A percentile compares a stretch with the other conserved stretches of the same genome.
These are phyloP conservation scores for Peltaster fructicola DNA, from an alignment of 2,329 filamentous ascomycete genomes.

Conservation along the genomic window DNA sequence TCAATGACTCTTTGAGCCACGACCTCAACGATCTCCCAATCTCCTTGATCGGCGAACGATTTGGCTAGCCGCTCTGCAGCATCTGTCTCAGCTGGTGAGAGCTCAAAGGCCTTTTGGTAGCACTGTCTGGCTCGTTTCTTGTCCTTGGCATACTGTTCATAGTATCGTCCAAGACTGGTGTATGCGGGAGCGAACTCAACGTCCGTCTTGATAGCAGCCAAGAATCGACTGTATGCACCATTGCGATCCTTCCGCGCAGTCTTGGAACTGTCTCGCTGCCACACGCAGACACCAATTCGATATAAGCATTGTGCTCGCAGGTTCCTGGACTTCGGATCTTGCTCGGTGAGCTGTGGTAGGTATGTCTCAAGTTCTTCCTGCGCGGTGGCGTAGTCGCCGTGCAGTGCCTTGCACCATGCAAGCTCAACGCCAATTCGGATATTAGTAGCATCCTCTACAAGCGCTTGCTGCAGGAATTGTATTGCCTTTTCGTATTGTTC, in stretches of 20 bases:
- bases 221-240: conserved; percentile 68
- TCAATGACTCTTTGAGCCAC: conserved; percentile 81
- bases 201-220: conserved; percentile 70
- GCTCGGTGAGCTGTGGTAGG: conserved; percentile 44
- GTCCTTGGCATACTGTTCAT: conserved; percentile 78
- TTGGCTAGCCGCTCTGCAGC: conserved; percentile 76
- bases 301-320: conserved; percentile 77
- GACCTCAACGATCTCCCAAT: conserved; percentile 93
- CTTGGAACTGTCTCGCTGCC: conserved; percentile 62
- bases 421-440: conserved; percentile 68
- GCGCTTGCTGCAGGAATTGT: conserved; percentile 59
- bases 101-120: conserved; percentile 89
- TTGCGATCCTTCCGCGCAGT: conserved; percentile 61
- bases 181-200: conserved; percentile 81
- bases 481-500: conserved; percentile 72
- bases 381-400: conserved; percentile 54
- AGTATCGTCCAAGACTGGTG: conserved; percentile 77
- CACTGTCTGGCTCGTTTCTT: conserved; percentile 74
- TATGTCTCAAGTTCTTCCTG: conserved; percentile 53
- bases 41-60: conserved; percentile 72
- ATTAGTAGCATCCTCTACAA: conserved; percentile 55
- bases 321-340: conserved; percentile 43
- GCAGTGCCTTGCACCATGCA: conserved; percentile 79
- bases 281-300: conserved; percentile 70
- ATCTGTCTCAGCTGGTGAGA: conserved; percentile 70